Conservation (phyloP, 1,284 basidiomycete genomes). For the Sphaerobolus stellatus region DNA sequence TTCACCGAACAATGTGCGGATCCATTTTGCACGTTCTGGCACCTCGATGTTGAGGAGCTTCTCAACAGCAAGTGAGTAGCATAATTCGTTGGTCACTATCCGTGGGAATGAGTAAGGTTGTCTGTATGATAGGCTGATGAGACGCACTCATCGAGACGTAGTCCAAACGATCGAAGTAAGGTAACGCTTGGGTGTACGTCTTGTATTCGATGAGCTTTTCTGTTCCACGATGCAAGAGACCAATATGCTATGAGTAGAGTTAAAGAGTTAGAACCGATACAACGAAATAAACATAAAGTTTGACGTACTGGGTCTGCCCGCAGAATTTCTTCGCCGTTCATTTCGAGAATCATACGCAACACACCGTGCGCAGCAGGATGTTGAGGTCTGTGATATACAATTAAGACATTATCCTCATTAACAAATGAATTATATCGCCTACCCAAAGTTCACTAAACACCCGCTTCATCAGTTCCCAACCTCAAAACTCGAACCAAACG, state of each 20-base stretch:
- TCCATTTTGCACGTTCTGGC: constrained; percentile 99
- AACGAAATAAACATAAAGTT: background rate
- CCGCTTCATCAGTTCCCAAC: constrained; percentile 1
- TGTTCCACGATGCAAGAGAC: constrained; percentile 94
- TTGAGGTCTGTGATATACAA: constrained; percentile 68
- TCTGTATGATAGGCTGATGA: background rate
- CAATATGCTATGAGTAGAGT: constrained; percentile 70
- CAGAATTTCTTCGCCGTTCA: constrained; percentile 96
- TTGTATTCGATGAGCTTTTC: constrained; percentile 99
- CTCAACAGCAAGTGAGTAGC: constrained; percentile 96
- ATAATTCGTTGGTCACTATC: constrained; percentile 93
- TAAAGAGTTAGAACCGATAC: constrained; percentile 11
- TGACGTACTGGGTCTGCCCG: constrained; percentile 80
- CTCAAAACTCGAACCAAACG: constrained; percentile 10
- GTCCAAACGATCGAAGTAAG: constrained; percentile 98
- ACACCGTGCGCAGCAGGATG: constrained; percentile 99
- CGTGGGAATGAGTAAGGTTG: background rate
- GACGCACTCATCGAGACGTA: constrained; percentile 96
- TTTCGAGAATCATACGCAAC: constrained; percentile 93
- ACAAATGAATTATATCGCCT: constrained; percentile 22
- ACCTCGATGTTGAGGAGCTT: constrained; percentile 98
- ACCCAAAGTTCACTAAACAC: constrained; percentile 84
- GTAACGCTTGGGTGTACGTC: constrained; percentile 97
- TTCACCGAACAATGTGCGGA: constrained; percentile 95
- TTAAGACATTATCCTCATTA: background rate